These are phyloP conservation scores for Udeniomyces megalosporus DNA, from an alignment of 768 basidiomycete species.

Conservation along the genomic window DNA sequence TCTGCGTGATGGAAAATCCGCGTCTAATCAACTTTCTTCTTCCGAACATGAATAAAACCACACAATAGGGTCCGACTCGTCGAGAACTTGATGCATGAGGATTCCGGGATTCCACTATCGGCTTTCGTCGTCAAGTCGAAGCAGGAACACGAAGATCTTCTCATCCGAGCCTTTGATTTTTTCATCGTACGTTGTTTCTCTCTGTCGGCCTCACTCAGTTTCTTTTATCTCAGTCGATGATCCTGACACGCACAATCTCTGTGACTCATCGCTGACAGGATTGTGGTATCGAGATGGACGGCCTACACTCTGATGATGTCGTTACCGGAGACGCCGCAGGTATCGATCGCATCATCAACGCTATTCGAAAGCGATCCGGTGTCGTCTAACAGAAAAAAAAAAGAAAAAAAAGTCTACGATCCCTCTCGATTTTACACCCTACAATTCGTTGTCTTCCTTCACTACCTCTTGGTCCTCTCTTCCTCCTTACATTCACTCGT, in stretches of 20 bases:
- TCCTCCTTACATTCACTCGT: no score
- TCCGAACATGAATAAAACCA: no score
- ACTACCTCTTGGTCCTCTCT: no score
- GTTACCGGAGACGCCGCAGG: conserved; percentile 9
- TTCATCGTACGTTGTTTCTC: not conserved
- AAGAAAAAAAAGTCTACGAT: no score
- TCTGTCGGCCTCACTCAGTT: no score
- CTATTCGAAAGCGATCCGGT: not conserved
- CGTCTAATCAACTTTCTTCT: no score
- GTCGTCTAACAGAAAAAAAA: not conserved
- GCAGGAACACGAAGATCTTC: conserved; percentile 14
- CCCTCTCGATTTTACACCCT: no score
- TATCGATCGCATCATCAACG: conserved; percentile 11
- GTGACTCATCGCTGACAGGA: not conserved
- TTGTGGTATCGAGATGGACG: conserved; percentile 12
- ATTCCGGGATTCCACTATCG: not conserved
- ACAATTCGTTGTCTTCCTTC: no score
- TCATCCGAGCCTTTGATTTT: conserved; percentile 11
- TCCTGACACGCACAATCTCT: no score
- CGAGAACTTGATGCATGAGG: not conserved
- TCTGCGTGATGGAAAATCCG: no score
- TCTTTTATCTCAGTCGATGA: no score
- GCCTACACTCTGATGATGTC: conserved; percentile 14
- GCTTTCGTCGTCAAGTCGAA: conserved; percentile 11
- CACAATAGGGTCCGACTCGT: conserved; percentile 14